phyloP scores from a whole-genome alignment of 2,329 filamentous ascomycete genomes.

The Fusarium xyrophilum region DNA sequence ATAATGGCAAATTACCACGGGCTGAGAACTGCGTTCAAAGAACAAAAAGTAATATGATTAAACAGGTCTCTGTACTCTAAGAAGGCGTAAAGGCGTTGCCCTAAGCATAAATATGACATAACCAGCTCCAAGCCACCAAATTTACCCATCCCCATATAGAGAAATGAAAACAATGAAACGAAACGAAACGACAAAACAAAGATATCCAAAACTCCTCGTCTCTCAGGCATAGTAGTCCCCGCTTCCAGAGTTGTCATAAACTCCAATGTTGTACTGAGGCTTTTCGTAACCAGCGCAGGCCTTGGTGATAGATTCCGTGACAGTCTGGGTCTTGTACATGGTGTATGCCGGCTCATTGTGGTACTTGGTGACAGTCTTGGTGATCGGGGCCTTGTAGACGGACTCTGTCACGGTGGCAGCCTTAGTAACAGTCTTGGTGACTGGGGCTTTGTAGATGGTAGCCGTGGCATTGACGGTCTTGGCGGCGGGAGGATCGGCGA shows the following conservation, averaged over 20 bases:
- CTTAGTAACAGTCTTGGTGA: background rate
- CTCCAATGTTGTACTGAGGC: background rate
- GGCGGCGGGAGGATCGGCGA: too few species aligned
- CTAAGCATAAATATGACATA: background rate
- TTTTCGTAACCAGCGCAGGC: background rate
- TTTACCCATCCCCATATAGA: background rate
- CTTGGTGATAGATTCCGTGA: background rate
- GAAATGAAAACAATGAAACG: background rate
- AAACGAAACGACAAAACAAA: rapidly evolving
- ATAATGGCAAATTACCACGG: rapidly evolving
- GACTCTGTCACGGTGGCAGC: too few species aligned
- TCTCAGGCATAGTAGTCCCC: background rate
- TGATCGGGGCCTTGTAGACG: too few species aligned
- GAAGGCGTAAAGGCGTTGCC: too few species aligned
- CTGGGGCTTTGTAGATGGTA: background rate
- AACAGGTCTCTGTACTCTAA: background rate
- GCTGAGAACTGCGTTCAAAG: rapidly evolving
- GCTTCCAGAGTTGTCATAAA: background rate
- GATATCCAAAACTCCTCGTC: too few species aligned
- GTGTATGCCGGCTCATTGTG: background rate
- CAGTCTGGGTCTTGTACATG: background rate
- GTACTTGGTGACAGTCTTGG: background rate
- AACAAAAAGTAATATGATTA: background rate
- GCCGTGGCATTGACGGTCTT: too few species aligned
- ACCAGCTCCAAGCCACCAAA: background rate